Evolutionary conservation across 345 rosid genomes (phyloP).

Genomic region (Salix purpurea): DNA sequence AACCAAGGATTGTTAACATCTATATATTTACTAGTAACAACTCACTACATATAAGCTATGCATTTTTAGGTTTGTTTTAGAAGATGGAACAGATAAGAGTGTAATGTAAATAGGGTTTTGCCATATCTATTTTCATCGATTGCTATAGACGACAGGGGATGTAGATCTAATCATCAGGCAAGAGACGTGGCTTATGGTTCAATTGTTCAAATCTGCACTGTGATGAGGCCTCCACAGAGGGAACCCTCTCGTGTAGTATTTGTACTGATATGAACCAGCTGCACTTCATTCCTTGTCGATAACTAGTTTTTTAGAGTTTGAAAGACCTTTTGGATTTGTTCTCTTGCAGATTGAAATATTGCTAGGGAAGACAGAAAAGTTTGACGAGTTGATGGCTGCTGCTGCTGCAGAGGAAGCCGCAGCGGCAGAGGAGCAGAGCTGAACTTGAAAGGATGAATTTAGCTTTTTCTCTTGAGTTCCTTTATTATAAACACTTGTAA

Average conservation of each 20-base stretch:
- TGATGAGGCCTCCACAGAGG: neutral
- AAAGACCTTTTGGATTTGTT: neutral
- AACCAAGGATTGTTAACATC: neutral
- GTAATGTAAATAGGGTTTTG: neutral
- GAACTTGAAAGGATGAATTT: slow-evolving; percentile 9
- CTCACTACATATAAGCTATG: neutral
- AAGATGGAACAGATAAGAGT: neutral
- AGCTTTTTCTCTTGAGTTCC: neutral
- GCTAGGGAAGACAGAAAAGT: slow-evolving; percentile 60
- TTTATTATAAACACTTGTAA: slow-evolving; percentile 12
- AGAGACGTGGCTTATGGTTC: neutral
- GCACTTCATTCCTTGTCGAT: neutral
- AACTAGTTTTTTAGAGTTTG: neutral
- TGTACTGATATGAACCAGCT: neutral
- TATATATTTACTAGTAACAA: neutral
- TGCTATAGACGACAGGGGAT: neutral
- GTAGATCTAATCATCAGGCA: neutral
- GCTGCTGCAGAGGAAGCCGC: slow-evolving; percentile 54
- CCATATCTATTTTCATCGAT: neutral
- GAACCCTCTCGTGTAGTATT: neutral
- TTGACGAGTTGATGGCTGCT: slow-evolving; percentile 72
- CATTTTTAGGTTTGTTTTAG: neutral
- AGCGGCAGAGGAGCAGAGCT: slow-evolving; percentile 47
- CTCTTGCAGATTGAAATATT: slow-evolving; percentile 53
- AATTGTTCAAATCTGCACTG: neutral